Percentiles rank a stretch among this genome's conserved stretches.
Evolutionary conservation across 768 basidiomycete species (phyloP).

Genomic region (Sarcomyxa edulis): DNA sequence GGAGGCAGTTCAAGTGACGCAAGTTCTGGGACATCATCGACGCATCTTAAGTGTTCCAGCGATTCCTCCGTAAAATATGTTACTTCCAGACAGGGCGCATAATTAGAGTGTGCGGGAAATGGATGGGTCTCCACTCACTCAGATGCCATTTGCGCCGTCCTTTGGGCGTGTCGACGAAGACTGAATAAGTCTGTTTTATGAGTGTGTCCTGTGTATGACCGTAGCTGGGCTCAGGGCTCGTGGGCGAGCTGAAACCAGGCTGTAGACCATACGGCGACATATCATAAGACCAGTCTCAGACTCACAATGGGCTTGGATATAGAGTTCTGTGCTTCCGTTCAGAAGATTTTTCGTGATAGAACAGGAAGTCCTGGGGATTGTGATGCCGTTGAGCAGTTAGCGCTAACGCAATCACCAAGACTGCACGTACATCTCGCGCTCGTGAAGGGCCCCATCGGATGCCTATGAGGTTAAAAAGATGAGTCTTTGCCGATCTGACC

Average conservation of each 20-base stretch:
- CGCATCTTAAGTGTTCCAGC: constrained; percentile 49
- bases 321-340: constrained; percentile 31
- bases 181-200: constrained; percentile 81
- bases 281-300: too few species aligned
- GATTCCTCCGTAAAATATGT: constrained; percentile 79
- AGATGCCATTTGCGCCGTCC: constrained; percentile 81
- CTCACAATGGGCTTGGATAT: constrained; percentile 34
- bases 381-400: too few species aligned
- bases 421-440: constrained; percentile 62
- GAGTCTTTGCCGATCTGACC: constrained; percentile 1
- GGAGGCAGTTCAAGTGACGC: constrained; percentile 52
- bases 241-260: constrained; percentile 2
- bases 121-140: constrained; percentile 38
- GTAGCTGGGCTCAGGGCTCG: constrained; percentile 14
- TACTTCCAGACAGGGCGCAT: constrained; percentile 34
- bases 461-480: constrained; percentile 24
- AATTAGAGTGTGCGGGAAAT: constrained; percentile 14
- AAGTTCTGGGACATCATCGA: constrained; percentile 57
- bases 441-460: constrained; percentile 78
- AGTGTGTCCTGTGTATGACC: constrained; percentile 45
- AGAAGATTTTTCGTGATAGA: constrained; percentile 74
- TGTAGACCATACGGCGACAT: constrained; percentile 2
- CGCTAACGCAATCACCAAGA: too few species aligned
- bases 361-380: constrained; percentile 66
- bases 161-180: constrained; percentile 60